These are phyloP conservation scores for Solanum medicagineum DNA, from an alignment of 257 asterid species.

Conservation along the genomic window DNA sequence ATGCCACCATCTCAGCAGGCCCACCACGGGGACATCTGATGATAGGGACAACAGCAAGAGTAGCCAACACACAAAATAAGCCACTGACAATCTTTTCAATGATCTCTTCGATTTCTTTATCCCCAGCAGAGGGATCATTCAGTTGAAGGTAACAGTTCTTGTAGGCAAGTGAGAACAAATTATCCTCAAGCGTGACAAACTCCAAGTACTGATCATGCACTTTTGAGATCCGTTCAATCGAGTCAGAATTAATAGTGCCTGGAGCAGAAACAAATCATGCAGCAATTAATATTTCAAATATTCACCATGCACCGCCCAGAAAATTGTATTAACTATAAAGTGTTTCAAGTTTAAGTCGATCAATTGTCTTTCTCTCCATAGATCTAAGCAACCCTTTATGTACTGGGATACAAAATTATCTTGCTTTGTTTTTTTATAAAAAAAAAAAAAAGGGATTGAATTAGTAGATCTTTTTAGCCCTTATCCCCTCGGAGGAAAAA, in stretches of 20 bases:
- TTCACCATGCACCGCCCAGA: not conserved
- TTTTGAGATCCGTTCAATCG: slow-evolving; percentile 74
- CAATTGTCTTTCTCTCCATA: not conserved
- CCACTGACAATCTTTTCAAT: slow-evolving; percentile 78
- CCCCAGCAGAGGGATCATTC: slow-evolving; percentile 96
- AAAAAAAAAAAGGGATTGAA: not conserved
- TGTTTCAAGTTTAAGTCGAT: not conserved
- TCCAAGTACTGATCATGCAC: slow-evolving; percentile 97
- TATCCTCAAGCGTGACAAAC: slow-evolving; percentile 79
- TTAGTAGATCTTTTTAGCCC: not conserved
- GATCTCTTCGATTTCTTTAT: slow-evolving; percentile 70
- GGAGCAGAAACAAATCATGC: not conserved
- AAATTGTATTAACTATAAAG: not conserved
- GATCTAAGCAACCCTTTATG: not conserved
- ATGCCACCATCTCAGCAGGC: slow-evolving; percentile 95
- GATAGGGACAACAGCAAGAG: slow-evolving; percentile 92
- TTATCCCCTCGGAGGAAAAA: not conserved
- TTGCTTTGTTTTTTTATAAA: not conserved
- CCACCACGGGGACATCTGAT: slow-evolving; percentile 97
- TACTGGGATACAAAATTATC: not conserved
- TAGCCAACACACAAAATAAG: slow-evolving; percentile 83
- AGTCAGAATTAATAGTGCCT: slow-evolving; percentile 68
- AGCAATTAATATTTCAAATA: not conserved
- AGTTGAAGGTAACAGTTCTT: slow-evolving; percentile 83
- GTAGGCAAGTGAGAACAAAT: slow-evolving; percentile 76